Percentiles rank a stretch among this genome's conserved stretches.
phyloP scores from a whole-genome alignment of 2,329 filamentous ascomycete genomes.

The Aureobasidium sp. region DNA sequence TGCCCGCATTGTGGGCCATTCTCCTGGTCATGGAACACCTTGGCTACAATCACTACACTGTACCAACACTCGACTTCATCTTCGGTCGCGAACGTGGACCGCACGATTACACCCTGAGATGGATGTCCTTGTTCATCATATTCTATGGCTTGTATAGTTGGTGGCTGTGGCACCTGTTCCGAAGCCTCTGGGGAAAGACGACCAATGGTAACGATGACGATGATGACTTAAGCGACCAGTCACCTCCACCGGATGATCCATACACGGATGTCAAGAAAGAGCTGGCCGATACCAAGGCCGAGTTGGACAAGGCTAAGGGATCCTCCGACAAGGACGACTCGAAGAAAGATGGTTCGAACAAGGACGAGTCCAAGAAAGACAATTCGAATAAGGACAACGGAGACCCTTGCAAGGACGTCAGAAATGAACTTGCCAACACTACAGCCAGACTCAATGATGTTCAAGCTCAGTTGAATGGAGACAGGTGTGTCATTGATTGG shows the following conservation, averaged over 20 bases:
- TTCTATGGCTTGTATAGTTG: background rate
- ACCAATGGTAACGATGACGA: background rate
- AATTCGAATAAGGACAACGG: background rate
- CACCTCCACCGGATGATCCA: background rate
- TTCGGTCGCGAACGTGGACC: background rate
- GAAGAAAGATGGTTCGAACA: background rate
- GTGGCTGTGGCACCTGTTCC: background rate
- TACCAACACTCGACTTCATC: background rate
- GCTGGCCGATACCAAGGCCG: background rate
- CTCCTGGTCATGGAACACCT: background rate
- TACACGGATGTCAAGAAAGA: conserved; percentile 2
- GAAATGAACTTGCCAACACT: background rate
- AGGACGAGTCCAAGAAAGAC: background rate
- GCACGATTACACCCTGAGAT: background rate
- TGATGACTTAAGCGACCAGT: background rate
- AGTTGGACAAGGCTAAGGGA: background rate
- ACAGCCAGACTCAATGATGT: background rate
- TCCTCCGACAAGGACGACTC: background rate
- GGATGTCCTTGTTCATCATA: background rate
- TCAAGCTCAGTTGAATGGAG: background rate
- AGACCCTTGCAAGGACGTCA: background rate
- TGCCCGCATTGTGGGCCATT: background rate
- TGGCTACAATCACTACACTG: background rate
- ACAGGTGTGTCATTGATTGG: conserved; percentile 2
- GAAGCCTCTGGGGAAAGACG: background rate